These are phyloP conservation scores for Globisporangium spinosum DNA, from an alignment of 352 stramenopile species.

Conservation along the genomic window DNA sequence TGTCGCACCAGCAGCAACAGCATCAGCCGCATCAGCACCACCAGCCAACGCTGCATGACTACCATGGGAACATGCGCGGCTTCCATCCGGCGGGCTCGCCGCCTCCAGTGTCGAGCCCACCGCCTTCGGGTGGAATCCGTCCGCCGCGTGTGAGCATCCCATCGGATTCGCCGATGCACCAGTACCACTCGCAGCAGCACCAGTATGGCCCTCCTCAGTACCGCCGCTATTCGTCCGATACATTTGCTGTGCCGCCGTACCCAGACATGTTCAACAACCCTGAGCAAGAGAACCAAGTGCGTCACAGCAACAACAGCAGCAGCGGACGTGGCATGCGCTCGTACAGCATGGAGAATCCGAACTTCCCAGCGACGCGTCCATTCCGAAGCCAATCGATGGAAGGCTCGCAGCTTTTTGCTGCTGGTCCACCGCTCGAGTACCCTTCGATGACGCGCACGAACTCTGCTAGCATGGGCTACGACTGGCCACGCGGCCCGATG, in stretches of 20 bases:
- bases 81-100: constrained; percentile 38
- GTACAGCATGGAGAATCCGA: constrained; percentile 73
- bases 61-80: constrained; percentile 48
- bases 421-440: constrained; percentile 46
- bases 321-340: constrained; percentile 55
- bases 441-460: constrained; percentile 52
- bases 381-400: constrained; percentile 78
- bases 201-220: constrained; percentile 42
- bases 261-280: constrained; percentile 45
- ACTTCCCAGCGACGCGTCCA: constrained; percentile 46
- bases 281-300: constrained; percentile 51
- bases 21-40: constrained; percentile 27
- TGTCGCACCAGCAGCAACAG: constrained; percentile 42
- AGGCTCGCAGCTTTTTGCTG: constrained; percentile 54
- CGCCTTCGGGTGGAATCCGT: constrained; percentile 33
- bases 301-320: constrained; percentile 32
- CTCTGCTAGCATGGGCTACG: constrained; percentile 57
- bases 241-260: constrained; percentile 57
- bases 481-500: constrained; percentile 53
- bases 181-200: constrained; percentile 31
- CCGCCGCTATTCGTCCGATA: constrained; percentile 71
- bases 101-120: constrained; percentile 35
- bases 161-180: constrained; percentile 61
- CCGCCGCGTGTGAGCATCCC: constrained; percentile 70
- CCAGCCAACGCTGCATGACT: constrained; percentile 42